Conservation (phyloP, 179 eudicot genomes). For the Spergularia azorica region DNA sequence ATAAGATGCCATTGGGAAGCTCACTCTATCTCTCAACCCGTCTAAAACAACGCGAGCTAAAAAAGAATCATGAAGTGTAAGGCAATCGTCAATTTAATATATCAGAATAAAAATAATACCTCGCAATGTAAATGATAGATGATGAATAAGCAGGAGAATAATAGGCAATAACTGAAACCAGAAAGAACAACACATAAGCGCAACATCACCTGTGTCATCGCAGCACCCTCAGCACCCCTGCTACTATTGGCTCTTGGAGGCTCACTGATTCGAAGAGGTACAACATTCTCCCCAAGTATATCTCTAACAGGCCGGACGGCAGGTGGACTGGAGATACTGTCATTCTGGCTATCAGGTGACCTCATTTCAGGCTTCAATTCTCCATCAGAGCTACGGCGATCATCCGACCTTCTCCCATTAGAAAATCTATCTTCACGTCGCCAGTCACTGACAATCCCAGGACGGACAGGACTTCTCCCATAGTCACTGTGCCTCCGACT, state of each 20-base stretch:
- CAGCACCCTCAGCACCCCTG: slow-evolving; percentile 50
- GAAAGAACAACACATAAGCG: not conserved
- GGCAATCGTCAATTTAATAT: no score
- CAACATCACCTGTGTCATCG: slow-evolving; percentile 57
- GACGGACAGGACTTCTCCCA: slow-evolving; percentile 70
- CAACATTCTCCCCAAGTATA: slow-evolving; percentile 77
- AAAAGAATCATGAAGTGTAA: no score
- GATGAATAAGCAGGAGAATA: not conserved
- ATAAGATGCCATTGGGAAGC: no score
- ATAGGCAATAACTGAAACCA: not conserved
- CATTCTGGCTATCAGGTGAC: slow-evolving; percentile 76
- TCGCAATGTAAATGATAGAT: not conserved
- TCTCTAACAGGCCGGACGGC: slow-evolving; percentile 86
- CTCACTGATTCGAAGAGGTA: slow-evolving; percentile 77
- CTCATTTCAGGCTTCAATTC: slow-evolving; percentile 56
- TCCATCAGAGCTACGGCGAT: slow-evolving; percentile 63
- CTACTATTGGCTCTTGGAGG: slow-evolving; percentile 76
- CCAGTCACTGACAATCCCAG: slow-evolving; percentile 87
- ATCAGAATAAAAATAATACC: not conserved
- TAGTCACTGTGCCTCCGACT: slow-evolving; percentile 51
- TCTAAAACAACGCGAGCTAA: no score
- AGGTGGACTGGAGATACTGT: slow-evolving; percentile 65
- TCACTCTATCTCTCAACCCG: no score
- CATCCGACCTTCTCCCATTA: slow-evolving; percentile 69
- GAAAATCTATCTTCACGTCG: slow-evolving; percentile 95